A percentile compares a stretch with the other conserved stretches of the same genome.
These are phyloP conservation scores for Xylaria longipes DNA, from an alignment of 495 filamentous ascomycete species.

Conservation along the genomic window DNA sequence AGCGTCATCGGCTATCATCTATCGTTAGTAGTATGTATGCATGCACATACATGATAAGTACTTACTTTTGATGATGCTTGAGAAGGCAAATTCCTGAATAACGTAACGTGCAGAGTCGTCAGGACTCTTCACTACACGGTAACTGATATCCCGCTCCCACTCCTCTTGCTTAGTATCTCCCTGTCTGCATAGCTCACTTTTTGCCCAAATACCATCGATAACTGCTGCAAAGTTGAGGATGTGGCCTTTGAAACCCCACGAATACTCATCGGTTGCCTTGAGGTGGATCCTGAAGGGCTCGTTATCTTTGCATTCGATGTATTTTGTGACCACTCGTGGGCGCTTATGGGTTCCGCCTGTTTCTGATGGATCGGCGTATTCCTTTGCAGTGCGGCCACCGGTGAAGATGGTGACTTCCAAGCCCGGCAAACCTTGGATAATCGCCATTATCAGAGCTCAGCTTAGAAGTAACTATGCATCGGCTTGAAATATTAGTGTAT, in stretches of 20 bases:
- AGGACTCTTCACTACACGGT: neutral
- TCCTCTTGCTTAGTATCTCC: neutral
- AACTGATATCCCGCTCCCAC: neutral
- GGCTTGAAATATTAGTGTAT: slow-evolving; percentile 10
- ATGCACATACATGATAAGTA: neutral
- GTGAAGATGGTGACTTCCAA: slow-evolving; percentile 16
- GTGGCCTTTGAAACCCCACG: slow-evolving; percentile 1
- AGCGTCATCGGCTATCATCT: neutral
- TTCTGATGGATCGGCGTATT: slow-evolving; percentile 10
- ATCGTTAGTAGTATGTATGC: neutral
- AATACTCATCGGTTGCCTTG: slow-evolving; percentile 15
- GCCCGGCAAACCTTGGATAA: slow-evolving; percentile 11
- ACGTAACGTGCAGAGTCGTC: neutral
- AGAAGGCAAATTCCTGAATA: slow-evolving; percentile 12
- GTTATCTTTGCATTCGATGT: slow-evolving; percentile 21
- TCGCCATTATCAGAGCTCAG: slow-evolving; percentile 11
- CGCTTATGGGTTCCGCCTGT: neutral
- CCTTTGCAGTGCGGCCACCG: neutral
- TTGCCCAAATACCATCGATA: slow-evolving; percentile 17
- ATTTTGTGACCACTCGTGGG: neutral
- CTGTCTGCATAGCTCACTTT: neutral
- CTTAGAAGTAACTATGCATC: neutral
- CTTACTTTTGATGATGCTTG: slow-evolving; percentile 2
- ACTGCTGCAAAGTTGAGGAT: neutral
- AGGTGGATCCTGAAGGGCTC: slow-evolving; percentile 5